These are phyloP conservation scores for Hypoxylon sp. DNA, from an alignment of 2,329 filamentous ascomycete genomes.

Conservation along the genomic window DNA sequence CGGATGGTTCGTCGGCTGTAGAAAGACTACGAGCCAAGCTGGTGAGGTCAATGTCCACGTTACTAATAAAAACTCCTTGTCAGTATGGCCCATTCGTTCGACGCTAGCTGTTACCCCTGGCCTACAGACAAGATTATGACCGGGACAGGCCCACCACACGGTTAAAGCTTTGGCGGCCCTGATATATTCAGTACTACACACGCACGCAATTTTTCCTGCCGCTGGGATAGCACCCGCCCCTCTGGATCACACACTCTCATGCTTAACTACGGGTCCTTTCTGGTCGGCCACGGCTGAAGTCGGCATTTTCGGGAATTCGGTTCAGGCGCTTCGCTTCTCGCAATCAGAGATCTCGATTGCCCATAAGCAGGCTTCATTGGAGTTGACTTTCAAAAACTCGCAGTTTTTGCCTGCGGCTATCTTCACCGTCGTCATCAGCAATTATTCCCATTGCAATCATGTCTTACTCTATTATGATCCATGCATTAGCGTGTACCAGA, in stretches of 20 bases:
- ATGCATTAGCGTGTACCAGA: constrained; percentile 50
- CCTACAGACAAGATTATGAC: constrained; percentile 30
- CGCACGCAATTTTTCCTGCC: constrained; percentile 45
- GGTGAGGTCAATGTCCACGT: constrained; percentile 28
- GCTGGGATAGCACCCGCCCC: constrained; percentile 37
- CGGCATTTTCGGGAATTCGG: constrained; percentile 32
- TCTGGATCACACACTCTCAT: constrained; percentile 40
- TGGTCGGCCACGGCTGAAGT: constrained; percentile 29
- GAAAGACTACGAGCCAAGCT: constrained; percentile 5
- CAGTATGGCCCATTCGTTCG: constrained; percentile 32
- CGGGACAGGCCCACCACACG: constrained; percentile 35
- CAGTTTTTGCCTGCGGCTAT: too few species aligned
- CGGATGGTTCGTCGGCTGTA: constrained; percentile 14
- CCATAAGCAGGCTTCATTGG: constrained; percentile 3
- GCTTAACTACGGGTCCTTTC: constrained; percentile 31
- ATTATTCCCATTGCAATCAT: constrained; percentile 27
- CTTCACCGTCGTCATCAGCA: constrained; percentile 17
- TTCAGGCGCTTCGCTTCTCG: constrained; percentile 18
- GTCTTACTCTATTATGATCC: constrained; percentile 44
- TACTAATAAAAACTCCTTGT: constrained; percentile 33
- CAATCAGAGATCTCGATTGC: constrained; percentile 27
- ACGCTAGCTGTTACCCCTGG: constrained; percentile 36
- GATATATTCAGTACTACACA: constrained; percentile 34
- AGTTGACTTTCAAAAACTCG: too few species aligned
- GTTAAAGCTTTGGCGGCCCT: constrained; percentile 32